These are phyloP conservation scores for Lobosporangium transversale DNA, from an alignment of 192 early-diverging fungal species.

Conservation along the genomic window DNA sequence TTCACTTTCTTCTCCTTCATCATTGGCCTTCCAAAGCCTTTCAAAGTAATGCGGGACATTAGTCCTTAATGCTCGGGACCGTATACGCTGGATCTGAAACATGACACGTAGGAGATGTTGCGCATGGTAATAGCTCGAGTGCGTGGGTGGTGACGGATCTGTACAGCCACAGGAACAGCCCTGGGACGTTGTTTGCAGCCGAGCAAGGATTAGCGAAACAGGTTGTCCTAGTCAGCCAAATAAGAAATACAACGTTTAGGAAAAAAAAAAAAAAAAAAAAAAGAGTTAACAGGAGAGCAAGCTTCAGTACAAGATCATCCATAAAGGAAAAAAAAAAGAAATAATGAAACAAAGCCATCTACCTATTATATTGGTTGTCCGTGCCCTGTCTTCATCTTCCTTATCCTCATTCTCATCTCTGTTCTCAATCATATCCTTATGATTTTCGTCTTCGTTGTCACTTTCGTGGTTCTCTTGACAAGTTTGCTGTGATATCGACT, in stretches of 20 bases:
- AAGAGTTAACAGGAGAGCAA: too few relatives aligned
- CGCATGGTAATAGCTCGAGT: conserved; percentile 43
- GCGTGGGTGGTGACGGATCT: conserved; percentile 25
- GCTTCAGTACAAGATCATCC: too few relatives aligned
- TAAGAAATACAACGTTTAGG: too few relatives aligned
- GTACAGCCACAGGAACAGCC: conserved; percentile 45
- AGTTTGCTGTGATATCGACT: neutral
- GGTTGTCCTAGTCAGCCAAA: conserved; percentile 40
- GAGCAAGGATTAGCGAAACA: conserved; percentile 37
- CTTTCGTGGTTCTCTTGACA: neutral
- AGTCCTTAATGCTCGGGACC: conserved; percentile 14
- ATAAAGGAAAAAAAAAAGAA: too few relatives aligned
- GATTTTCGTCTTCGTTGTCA: too few relatives aligned
- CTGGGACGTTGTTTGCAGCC: conserved; percentile 35
- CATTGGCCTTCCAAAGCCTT: neutral
- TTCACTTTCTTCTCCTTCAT: conserved; percentile 4
- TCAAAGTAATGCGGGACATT: conserved; percentile 40
- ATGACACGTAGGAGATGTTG: conserved; percentile 40
- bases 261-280: too few relatives aligned
- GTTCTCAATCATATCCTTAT: too few relatives aligned
- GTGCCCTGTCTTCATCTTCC: conserved; percentile 6
- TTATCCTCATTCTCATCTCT: neutral
- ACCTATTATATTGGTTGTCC: conserved; percentile 37
- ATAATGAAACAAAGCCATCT: too few relatives aligned
- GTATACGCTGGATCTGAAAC: conserved; percentile 40